Percentiles rank a stretch among this genome's conserved stretches.
Evolutionary conservation across 441 rosid genomes (phyloP).

Genomic region (Brassica balearica): DNA sequence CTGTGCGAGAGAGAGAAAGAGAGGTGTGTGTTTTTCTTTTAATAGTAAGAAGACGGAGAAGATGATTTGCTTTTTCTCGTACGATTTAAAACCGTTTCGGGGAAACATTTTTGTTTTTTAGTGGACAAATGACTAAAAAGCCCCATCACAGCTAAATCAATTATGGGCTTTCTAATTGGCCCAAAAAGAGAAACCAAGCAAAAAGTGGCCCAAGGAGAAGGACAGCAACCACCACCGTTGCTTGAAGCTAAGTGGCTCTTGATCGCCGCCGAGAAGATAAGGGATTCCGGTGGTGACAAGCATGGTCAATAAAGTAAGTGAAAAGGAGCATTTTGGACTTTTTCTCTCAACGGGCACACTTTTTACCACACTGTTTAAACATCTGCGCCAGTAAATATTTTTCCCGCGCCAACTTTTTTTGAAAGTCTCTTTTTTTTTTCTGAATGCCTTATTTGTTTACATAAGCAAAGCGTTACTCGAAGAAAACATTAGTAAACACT

Average conservation of each 20-base stretch:
- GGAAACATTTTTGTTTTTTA: neutral
- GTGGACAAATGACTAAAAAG: neutral
- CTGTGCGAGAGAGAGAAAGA: neutral
- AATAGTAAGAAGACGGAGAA: conserved; percentile 1
- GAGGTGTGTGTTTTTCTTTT: neutral
- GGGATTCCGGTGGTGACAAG: no score
- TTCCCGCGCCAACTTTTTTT: no score
- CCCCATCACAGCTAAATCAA: neutral
- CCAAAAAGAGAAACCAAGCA: neutral
- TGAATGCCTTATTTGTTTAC: neutral
- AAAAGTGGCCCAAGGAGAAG: neutral
- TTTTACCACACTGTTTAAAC: no score
- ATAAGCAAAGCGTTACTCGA: neutral
- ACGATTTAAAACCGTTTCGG: conserved; percentile 10
- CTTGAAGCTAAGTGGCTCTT: neutral
- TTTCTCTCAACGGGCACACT: no score
- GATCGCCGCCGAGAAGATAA: no score
- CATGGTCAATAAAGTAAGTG: no score
- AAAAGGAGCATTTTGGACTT: neutral
- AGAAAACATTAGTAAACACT: neutral
- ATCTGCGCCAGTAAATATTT: no score
- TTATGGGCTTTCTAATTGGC: neutral
- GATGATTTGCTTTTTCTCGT: neutral
- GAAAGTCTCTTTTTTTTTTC: neutral
- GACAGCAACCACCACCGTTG: neutral